Conservation (phyloP, 352 stramenopile species). For the Phytophthora sp. region DNA sequence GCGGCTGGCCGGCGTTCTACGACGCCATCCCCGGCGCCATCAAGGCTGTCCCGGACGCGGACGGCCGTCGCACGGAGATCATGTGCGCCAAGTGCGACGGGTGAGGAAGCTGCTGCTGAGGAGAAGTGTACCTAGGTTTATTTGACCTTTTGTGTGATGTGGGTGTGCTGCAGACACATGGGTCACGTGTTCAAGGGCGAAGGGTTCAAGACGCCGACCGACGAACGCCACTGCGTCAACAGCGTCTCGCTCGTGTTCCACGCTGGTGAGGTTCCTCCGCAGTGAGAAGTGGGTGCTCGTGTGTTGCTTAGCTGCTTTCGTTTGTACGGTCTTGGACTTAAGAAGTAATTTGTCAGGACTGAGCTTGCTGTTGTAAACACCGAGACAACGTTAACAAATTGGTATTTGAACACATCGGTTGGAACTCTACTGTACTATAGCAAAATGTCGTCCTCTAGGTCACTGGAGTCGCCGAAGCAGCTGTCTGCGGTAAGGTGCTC, state of each 20-base stretch:
- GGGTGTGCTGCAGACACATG: constrained; percentile 82
- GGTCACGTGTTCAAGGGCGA: constrained; percentile 92
- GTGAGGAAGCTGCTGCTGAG: constrained; percentile 34
- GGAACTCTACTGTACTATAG: constrained; percentile 40
- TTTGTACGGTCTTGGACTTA: constrained; percentile 1
- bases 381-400: constrained; percentile 12
- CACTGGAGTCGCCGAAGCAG: constrained; percentile 52
- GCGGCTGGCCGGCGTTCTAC: constrained; percentile 92
- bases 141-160: constrained; percentile 2
- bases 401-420: constrained; percentile 17
- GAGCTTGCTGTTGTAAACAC: constrained; percentile 12
- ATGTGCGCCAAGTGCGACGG: constrained; percentile 89
- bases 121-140: constrained; percentile 1
- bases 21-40: constrained; percentile 89
- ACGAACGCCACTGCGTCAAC: constrained; percentile 93
- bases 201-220: constrained; percentile 85
- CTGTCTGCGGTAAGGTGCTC: constrained; percentile 52
- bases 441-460: constrained; percentile 62
- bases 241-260: constrained; percentile 90
- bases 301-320: neutral
- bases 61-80: constrained; percentile 86
- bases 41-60: constrained; percentile 73
- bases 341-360: constrained; percentile 1
- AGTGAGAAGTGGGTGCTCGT: constrained; percentile 25
- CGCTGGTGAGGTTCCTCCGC: constrained; percentile 53